Conservation (phyloP, 169 alveolate species). For the Babesia gibsoni region DNA sequence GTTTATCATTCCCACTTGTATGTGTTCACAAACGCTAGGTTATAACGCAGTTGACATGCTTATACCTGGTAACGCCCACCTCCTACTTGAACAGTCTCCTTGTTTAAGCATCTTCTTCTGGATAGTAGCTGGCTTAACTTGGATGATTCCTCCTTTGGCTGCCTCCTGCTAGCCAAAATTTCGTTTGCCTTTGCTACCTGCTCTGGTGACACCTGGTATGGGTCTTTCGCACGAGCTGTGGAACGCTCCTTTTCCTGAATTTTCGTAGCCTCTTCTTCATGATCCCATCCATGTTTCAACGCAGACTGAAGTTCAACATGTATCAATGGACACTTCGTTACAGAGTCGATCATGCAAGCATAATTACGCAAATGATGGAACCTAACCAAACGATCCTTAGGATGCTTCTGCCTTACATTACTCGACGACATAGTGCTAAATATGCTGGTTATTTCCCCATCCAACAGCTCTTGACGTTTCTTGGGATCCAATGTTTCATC, state of each 20-base stretch:
- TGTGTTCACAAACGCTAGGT: too few relatives aligned
- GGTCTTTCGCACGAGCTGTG: conserved; percentile 1
- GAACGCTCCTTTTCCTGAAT: conserved; percentile 16
- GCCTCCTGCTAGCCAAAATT: conserved; percentile 2
- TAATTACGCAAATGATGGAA: conserved; percentile 44
- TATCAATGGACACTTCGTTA: conserved; percentile 62
- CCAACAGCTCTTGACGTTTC: conserved; percentile 42
- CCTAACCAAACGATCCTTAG: conserved; percentile 56
- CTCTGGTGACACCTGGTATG: conserved; percentile 34
- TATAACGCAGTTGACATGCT: not conserved
- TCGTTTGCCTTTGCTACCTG: conserved; percentile 23
- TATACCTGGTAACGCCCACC: conserved; percentile 56
- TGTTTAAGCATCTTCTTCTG: conserved; percentile 6
- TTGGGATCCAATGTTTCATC: conserved; percentile 5
- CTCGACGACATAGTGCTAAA: conserved; percentile 11
- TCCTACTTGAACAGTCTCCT: conserved; percentile 49
- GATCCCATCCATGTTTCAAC: conserved; percentile 39
- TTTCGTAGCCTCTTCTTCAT: conserved; percentile 1
- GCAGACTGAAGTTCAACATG: conserved; percentile 35
- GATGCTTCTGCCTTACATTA: conserved; percentile 17
- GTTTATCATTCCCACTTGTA: too few relatives aligned
- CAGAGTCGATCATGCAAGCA: conserved; percentile 58
- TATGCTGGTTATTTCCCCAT: conserved; percentile 37
- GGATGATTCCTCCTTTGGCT: conserved; percentile 15
- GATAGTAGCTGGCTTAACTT: conserved; percentile 19